These are phyloP conservation scores for Phytophthora colocasiae DNA, from an alignment of 352 stramenopile species.

Conservation along the genomic window DNA sequence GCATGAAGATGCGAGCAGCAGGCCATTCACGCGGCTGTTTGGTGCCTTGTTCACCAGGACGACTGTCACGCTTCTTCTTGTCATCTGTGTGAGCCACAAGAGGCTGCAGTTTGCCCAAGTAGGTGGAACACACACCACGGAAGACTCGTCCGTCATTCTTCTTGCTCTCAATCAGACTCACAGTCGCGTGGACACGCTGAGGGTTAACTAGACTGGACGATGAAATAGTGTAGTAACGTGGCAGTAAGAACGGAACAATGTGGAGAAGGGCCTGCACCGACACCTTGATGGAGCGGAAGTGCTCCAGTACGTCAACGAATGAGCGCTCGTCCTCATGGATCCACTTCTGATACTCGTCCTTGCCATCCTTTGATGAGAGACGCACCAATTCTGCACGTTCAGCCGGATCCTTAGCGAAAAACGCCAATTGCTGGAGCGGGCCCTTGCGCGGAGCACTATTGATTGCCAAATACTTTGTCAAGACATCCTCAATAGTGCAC, in stretches of 20 bases:
- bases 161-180: conserved; percentile 91
- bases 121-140: conserved; percentile 94
- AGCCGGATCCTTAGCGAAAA: conserved; percentile 64
- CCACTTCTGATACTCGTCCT: conserved; percentile 94
- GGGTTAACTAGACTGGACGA: conserved; percentile 94
- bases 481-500: conserved; percentile 92
- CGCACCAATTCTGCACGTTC: conserved; percentile 66
- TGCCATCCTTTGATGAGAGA: conserved; percentile 89
- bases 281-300: conserved; percentile 72
- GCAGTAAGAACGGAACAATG: conserved; percentile 93
- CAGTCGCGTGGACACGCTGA: conserved; percentile 94
- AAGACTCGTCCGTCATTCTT: conserved; percentile 86
- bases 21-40: conserved; percentile 78
- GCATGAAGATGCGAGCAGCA: conserved; percentile 91
- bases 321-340: conserved; percentile 92
- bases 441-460: conserved; percentile 90
- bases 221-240: conserved; percentile 98
- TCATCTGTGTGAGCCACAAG: conserved; percentile 41
- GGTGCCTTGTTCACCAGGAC: conserved; percentile 71
- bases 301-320: conserved; percentile 91
- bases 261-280: conserved; percentile 89
- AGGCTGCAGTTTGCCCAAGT: conserved; percentile 81
- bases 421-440: conserved; percentile 83
- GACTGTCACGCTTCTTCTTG: conserved; percentile 79
- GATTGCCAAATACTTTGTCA: conserved; percentile 95